Evolutionary conservation across 805 yeast genomes (phyloP).

Genomic region (Candida koratica): DNA sequence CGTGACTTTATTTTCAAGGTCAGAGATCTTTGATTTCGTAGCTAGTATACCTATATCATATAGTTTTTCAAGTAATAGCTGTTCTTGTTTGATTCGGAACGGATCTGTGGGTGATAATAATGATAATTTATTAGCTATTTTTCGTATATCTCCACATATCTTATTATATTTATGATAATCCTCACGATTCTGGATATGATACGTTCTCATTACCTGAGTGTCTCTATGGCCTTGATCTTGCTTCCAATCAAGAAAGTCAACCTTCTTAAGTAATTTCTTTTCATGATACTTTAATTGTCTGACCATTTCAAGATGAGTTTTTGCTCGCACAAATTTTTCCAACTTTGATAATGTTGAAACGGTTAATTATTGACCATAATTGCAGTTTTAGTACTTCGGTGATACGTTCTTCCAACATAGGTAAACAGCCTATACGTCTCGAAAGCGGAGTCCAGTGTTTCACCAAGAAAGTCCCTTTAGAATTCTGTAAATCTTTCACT

Average conservation of each 20-base stretch:
- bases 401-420: conserved; percentile 57
- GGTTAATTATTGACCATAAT: too few species aligned
- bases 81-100: conserved; percentile 82
- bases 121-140: conserved; percentile 81
- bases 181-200: conserved; percentile 90
- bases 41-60: conserved; percentile 85
- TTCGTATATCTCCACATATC: conserved; percentile 87
- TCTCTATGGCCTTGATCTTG: conserved; percentile 94
- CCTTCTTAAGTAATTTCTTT: conserved; percentile 89
- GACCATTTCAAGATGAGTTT: conserved; percentile 59
- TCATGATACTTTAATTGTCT: conserved; percentile 92
- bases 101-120: conserved; percentile 85
- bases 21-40: conserved; percentile 85
- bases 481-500: conserved; percentile 55
- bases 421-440: conserved; percentile 70
- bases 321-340: conserved; percentile 4
- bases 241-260: conserved; percentile 96
- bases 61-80: conserved; percentile 78
- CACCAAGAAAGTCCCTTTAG: conserved; percentile 46
- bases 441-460: conserved; percentile 56
- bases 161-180: conserved; percentile 93
- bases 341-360: conserved; percentile 4
- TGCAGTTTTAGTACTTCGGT: neutral
- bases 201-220: conserved; percentile 92
- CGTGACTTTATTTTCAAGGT: conserved; percentile 84